These are phyloP conservation scores for Gnaphalium uliginosum DNA, from an alignment of 129 eudicot genomes.

Conservation along the genomic window DNA sequence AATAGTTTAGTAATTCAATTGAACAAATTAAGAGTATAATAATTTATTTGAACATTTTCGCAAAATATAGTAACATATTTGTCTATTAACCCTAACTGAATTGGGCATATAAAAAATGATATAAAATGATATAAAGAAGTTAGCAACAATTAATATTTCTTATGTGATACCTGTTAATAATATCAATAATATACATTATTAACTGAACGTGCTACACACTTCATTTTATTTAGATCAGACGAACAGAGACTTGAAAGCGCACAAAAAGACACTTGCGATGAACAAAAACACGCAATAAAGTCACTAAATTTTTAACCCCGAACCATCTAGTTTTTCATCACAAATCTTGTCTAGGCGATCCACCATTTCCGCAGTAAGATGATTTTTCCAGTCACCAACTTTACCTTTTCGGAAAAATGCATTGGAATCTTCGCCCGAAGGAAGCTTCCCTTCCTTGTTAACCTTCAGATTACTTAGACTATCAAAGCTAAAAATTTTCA, in stretches of 20 bases:
- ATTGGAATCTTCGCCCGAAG: conserved; percentile 3
- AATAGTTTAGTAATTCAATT: too few relatives aligned
- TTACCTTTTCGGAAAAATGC: conserved; percentile 36
- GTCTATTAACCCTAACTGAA: too few relatives aligned
- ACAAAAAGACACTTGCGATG: neutral
- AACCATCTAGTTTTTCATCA: neutral
- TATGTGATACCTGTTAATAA: too few relatives aligned
- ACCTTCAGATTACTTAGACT: conserved; percentile 42
- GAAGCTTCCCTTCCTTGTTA: conserved; percentile 42
- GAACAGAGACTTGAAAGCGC: neutral
- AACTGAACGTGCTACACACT: too few relatives aligned
- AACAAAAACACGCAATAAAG: neutral
- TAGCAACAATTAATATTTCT: too few relatives aligned
- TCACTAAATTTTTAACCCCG: neutral
- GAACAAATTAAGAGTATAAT: too few relatives aligned
- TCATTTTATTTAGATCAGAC: too few relatives aligned
- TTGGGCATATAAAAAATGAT: too few relatives aligned
- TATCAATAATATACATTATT: too few relatives aligned
- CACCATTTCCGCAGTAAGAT: conserved; percentile 32
- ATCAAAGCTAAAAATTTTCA: conserved; percentile 48
- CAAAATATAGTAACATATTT: too few relatives aligned
- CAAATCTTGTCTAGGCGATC: conserved; percentile 26
- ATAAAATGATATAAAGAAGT: too few relatives aligned
- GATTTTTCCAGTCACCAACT: conserved; percentile 45
- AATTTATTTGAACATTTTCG: too few relatives aligned